A percentile compares a stretch with the other conserved stretches of the same genome.
Conservation (phyloP, 257 asterid species). For the Asclepias syriaca region DNA sequence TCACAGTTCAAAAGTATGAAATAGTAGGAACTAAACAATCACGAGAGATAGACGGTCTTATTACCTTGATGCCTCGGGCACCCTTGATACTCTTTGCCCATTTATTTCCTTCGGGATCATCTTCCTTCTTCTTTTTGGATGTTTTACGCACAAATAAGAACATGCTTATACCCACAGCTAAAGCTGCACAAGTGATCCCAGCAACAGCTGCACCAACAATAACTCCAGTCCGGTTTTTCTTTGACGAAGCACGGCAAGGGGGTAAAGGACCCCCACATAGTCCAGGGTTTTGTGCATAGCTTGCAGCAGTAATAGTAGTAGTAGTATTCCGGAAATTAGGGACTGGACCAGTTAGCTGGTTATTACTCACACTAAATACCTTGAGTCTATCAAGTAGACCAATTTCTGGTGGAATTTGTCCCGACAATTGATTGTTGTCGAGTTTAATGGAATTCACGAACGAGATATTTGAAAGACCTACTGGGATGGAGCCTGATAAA, state of each 20-base stretch:
- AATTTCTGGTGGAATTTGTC: constrained; percentile 31
- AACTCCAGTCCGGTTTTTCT: constrained; percentile 22
- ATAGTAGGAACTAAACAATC: neutral
- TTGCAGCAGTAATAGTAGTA: constrained; percentile 14
- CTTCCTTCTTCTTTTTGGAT: constrained; percentile 36
- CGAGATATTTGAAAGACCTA: constrained; percentile 43
- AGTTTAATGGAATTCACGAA: constrained; percentile 51
- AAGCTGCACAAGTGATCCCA: constrained; percentile 33
- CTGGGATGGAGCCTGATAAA: constrained; percentile 61
- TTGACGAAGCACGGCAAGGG: constrained; percentile 24
- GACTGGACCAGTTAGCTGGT: constrained; percentile 29
- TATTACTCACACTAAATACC: constrained; percentile 30
- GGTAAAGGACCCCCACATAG: constrained; percentile 52
- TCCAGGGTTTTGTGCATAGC: constrained; percentile 50
- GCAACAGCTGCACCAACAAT: constrained; percentile 39
- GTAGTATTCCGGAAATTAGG: constrained; percentile 21
- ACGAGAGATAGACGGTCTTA: neutral
- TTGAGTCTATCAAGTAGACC: constrained; percentile 32
- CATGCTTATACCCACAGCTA: constrained; percentile 15
- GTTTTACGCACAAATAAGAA: constrained; percentile 31
- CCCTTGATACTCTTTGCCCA: constrained; percentile 54
- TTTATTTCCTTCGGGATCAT: constrained; percentile 44
- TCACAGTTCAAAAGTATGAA: neutral
- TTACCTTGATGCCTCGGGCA: constrained; percentile 40
- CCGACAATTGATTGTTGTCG: constrained; percentile 44